Conservation (phyloP, 805 yeast species). For the Pichia nanzhaoensis region DNA sequence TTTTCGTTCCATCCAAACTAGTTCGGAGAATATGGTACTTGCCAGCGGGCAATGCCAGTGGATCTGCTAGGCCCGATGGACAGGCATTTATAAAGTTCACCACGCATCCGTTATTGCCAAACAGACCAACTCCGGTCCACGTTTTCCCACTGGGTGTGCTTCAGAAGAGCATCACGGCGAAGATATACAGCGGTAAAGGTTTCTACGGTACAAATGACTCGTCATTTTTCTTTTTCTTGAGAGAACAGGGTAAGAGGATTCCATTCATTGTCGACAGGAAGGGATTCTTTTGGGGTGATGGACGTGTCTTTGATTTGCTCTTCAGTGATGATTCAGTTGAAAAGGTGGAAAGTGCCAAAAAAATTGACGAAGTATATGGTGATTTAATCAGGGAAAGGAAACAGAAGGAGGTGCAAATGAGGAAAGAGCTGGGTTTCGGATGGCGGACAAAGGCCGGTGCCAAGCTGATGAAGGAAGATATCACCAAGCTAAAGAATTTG, state of each 20-base stretch:
- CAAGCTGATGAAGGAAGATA: constrained; percentile 38
- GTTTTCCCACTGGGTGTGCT: constrained; percentile 56
- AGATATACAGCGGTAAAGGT: constrained; percentile 83
- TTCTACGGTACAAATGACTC: constrained; percentile 78
- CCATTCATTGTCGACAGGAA: constrained; percentile 79
- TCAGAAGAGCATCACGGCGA: constrained; percentile 50
- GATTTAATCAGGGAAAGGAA: constrained; percentile 37
- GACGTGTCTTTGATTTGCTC: constrained; percentile 73
- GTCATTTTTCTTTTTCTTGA: constrained; percentile 65
- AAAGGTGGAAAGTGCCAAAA: constrained; percentile 53
- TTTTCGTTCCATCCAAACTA: constrained; percentile 60
- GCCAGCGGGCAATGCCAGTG: constrained; percentile 31
- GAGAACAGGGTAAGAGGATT: constrained; percentile 45
- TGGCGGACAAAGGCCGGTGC: constrained; percentile 50
- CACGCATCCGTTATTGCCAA: constrained; percentile 71
- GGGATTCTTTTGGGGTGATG: constrained; percentile 93
- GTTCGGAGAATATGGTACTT: constrained; percentile 72
- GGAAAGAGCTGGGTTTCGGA: constrained; percentile 46
- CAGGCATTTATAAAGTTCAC: constrained; percentile 46
- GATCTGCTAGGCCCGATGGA: constrained; percentile 40
- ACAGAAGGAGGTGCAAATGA: constrained; percentile 55
- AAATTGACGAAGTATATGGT: constrained; percentile 27
- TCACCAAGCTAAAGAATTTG: constrained; percentile 24
- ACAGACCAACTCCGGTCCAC: constrained; percentile 66
- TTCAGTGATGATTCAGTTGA: constrained; percentile 76